Evolutionary conservation across 257 asterid species (phyloP), one percentile per base, ranked within the genome.

Genomic region (Eustoma russellianum): DNA sequence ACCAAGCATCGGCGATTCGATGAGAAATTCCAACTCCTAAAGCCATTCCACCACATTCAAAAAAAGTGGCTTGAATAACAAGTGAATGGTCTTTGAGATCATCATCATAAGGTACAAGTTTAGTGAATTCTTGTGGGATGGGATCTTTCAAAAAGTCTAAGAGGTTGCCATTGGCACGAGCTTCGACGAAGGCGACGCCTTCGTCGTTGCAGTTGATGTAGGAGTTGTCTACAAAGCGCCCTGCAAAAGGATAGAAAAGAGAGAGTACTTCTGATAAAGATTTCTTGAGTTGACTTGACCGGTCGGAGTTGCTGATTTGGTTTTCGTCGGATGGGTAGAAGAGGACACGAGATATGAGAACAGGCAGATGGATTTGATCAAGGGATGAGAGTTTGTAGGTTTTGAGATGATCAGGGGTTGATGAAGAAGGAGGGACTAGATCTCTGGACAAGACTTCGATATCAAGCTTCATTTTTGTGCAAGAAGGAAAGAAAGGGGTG

Each of bases 41-140:
- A 9, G 73, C 77, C 2, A 74, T 41, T 5, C 81, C 85, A 9
- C 74, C 81, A 38, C 74, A 68, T 7, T 57, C 57, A 33, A 78
- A 78, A 35, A 60, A 28, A 50, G 66, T 78, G 44, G 66, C 41
- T 40, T 74, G 84, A 17, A 63, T 30, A 8, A 62, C 73, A 9
- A 78, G 63, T 13, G 55, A 5, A 59, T 41, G 62, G 10, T 55
- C 53, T 15, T 44, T 52, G 7, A 56, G 41, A 35, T 68, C 83
- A 33, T 52, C 53, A 6, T 52, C 62, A 11, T 17, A 14, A 3
- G 75, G 72, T 10, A 73, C 61, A 7, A 59, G 56, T 47, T 61
- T 18, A 3, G 46, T 44, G 8, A 62, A 17, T 19, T 58, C 58
- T 1, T 33, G 66, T 57, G 52, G 45, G 19, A 35, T 16, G 3